Conservation (phyloP, 805 yeast genomes). For the Metschnikowia koreensis region DNA sequence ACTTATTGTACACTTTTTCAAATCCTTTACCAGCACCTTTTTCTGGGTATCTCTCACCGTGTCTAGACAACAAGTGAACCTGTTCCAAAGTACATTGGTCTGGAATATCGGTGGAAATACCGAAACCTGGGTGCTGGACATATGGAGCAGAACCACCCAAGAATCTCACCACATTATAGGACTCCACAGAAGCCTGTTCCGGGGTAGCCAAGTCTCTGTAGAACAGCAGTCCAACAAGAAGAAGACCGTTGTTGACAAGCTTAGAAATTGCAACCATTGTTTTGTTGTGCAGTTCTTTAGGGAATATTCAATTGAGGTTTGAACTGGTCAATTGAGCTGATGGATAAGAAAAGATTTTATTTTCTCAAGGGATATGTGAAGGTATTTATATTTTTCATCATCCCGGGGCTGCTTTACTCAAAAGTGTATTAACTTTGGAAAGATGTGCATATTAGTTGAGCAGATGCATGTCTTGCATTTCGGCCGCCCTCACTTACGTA, state of each 20-base stretch:
- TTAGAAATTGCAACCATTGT: neutral
- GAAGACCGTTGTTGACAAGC: neutral
- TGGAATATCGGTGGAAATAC: neutral
- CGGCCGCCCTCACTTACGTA: too few relatives aligned
- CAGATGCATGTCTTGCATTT: too few relatives aligned
- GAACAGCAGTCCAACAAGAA: neutral
- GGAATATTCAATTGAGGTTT: too few relatives aligned
- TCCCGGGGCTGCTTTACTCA: too few relatives aligned
- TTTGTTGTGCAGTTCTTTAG: too few relatives aligned
- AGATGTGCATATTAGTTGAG: too few relatives aligned
- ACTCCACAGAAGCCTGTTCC: neutral
- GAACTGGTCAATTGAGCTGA: too few relatives aligned
- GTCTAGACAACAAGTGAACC: neutral
- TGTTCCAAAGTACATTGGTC: neutral
- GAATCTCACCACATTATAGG: neutral
- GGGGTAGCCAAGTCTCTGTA: neutral
- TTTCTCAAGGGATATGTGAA: too few relatives aligned
- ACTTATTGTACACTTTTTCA: neutral
- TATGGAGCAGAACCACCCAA: neutral
- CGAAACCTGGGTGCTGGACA: neutral
- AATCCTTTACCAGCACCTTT: neutral
- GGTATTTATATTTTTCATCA: too few relatives aligned
- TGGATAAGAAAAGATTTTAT: too few relatives aligned
- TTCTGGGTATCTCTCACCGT: neutral
- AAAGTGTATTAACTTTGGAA: too few relatives aligned